These are phyloP conservation scores for Omphalea diandra DNA, from an alignment of 441 rosid genomes.

Conservation along the genomic window DNA sequence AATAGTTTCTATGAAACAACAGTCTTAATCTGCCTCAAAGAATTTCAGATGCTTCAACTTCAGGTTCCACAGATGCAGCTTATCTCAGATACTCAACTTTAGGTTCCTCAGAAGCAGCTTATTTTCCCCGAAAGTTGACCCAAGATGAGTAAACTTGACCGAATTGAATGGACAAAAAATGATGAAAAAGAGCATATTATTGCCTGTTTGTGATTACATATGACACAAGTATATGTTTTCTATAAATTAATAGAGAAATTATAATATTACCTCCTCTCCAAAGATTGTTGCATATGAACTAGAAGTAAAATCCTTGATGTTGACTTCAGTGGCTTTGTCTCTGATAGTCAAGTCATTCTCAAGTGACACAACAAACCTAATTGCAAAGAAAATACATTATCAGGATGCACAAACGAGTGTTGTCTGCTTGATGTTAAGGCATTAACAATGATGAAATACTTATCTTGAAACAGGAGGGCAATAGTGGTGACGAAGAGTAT, in stretches of 20 bases:
- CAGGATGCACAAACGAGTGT: slow-evolving; percentile 1
- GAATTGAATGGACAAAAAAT: not conserved
- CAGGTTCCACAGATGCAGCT: too few relatives aligned
- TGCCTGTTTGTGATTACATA: not conserved
- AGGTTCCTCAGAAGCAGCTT: too few relatives aligned
- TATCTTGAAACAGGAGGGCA: slow-evolving; percentile 96
- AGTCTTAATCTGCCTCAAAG: not conserved
- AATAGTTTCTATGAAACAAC: too few relatives aligned
- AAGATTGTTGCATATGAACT: slow-evolving; percentile 91
- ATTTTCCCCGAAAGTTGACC: not conserved
- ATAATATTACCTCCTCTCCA: slow-evolving; percentile 76
- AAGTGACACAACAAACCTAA: slow-evolving; percentile 74
- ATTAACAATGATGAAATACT: slow-evolving; percentile 1
- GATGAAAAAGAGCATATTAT: not conserved
- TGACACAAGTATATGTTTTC: not conserved
- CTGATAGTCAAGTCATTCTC: slow-evolving; percentile 87
- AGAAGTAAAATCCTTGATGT: slow-evolving; percentile 72
- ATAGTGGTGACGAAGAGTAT: slow-evolving; percentile 78
- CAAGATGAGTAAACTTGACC: not conserved
- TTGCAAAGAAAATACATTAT: slow-evolving; percentile 16
- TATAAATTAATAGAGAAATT: slow-evolving; percentile 3
- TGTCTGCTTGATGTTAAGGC: not conserved
- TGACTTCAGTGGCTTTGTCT: slow-evolving; percentile 70
- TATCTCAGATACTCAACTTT: too few relatives aligned
- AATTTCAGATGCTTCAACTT: not conserved